Evolutionary conservation across 495 filamentous ascomycete species (phyloP), one percentile per base, ranked within the genome.

Genomic region (Penicillium nucicola): DNA sequence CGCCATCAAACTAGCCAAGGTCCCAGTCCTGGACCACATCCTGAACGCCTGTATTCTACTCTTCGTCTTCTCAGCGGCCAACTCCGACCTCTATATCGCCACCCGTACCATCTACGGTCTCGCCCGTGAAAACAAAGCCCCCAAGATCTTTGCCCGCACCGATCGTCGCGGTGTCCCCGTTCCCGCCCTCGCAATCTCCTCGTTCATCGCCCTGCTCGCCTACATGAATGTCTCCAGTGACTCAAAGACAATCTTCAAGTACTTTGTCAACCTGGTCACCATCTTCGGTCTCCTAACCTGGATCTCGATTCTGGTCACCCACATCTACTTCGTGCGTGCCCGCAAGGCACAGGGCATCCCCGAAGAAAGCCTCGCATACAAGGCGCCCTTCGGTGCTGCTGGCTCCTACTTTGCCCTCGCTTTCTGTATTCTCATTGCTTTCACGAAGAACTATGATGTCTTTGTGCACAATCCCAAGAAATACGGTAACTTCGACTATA

Each of bases 261-360:
- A 92, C 77, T 93, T 96, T 52, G 85, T 93, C 53, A 90, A 92
- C 62, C 75, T 96, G 25, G 84, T 85, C 28, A 88, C 85, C 30
- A 87, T 92, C 57, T 88, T 90, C 61, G 88, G 88, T 37, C 75
- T 90, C 7, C 62, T 96, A 19, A 90, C 86, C 52, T 91, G 89
- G 88, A 84, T 93, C 49, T 91, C 88, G 1, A 85, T 95, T 46
- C 77, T 95, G 1, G 77, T 92, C 42, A 85, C 86, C 1, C 90
- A 95, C 68, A 87, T 95, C 58, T 85, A 66, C 67, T 95, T 95
- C 60, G 77, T 90, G 20, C 75, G 77, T 0, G 90, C 85, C 0
- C 85, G 89, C 48, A 76, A 76, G 39, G 90, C 83, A 2, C 90
- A 95, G 67, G 74, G 77, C 37, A 69, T 95, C n/a, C 76, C 79